Evolutionary conservation across 2,329 filamentous ascomycete genomes (phyloP).

Genomic region (Ophidiomyces ophidiicola): DNA sequence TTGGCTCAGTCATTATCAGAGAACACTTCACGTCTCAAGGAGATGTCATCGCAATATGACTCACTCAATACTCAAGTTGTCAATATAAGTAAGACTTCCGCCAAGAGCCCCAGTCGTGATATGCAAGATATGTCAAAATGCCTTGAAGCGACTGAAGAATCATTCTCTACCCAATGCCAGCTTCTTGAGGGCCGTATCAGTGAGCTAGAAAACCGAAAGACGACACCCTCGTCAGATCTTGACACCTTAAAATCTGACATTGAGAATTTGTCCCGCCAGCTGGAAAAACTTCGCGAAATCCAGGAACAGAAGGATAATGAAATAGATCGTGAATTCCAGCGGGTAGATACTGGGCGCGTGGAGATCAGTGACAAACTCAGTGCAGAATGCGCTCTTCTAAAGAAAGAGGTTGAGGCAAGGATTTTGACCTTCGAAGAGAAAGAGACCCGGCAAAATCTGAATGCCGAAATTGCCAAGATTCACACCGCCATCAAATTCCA

Average conservation of each 20-base stretch:
- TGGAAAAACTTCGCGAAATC: conserved; percentile 8
- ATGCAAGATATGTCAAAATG: neutral
- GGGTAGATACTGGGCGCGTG: neutral
- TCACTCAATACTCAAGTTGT: neutral
- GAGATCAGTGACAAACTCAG: neutral
- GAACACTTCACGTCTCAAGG: neutral
- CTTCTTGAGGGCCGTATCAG: conserved; percentile 2
- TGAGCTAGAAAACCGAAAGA: neutral
- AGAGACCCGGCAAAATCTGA: neutral
- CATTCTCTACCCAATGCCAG: neutral
- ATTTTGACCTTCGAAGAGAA: neutral
- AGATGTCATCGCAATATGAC: neutral
- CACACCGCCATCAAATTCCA: neutral
- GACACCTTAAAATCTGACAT: conserved; percentile 3
- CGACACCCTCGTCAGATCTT: neutral
- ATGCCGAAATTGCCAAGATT: neutral
- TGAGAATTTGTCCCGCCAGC: conserved; percentile 5
- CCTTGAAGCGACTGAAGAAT: conserved; percentile 1
- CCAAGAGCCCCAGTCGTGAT: too few relatives aligned
- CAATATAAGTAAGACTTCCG: neutral
- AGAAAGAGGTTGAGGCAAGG: neutral
- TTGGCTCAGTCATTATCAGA: neutral
- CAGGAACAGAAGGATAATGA: conserved; percentile 4
- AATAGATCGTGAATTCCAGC: conserved; percentile 7
- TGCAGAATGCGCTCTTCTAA: neutral